A percentile compares a stretch with the other conserved stretches of the same genome.
phyloP scores from a whole-genome alignment of 1,284 basidiomycete genomes.

The Phenoliferia sp. region DNA sequence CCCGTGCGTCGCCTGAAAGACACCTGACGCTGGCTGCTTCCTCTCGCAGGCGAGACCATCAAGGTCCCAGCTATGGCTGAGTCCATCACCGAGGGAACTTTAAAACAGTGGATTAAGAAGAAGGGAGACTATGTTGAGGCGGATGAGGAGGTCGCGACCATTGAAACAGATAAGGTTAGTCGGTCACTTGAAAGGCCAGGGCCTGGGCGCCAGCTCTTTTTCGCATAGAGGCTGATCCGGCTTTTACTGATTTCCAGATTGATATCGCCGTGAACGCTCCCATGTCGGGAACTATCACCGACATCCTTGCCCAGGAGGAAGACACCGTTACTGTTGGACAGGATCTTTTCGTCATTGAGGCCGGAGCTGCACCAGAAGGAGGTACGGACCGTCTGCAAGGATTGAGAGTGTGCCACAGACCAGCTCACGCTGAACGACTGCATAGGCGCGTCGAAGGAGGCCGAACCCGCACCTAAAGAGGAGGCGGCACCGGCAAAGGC shows the following conservation, averaged over 20 bases:
- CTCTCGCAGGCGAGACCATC: constrained; percentile 49
- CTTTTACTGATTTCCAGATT: constrained; percentile 57
- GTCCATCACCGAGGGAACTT: constrained; percentile 94
- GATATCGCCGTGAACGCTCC: constrained; percentile 97
- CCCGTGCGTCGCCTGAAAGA: no score
- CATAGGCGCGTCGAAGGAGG: constrained; percentile 37
- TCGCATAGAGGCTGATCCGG: background rate
- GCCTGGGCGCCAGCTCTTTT: background rate
- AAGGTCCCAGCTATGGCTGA: constrained; percentile 99
- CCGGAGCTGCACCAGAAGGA: constrained; percentile 58
- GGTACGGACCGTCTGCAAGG: constrained; percentile 34
- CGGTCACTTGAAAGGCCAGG: background rate
- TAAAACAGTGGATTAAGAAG: constrained; percentile 93
- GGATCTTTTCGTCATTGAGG: constrained; percentile 87
- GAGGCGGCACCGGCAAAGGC: constrained; percentile 39
- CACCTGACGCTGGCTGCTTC: background rate
- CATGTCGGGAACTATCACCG: constrained; percentile 77
- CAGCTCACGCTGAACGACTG: background rate
- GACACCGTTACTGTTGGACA: constrained; percentile 92
- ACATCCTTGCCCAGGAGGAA: constrained; percentile 84
- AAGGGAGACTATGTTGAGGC: constrained; percentile 84
- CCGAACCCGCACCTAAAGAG: constrained; percentile 34
- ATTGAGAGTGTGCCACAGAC: background rate
- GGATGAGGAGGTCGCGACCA: constrained; percentile 95
- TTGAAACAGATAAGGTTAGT: constrained; percentile 95